These are phyloP conservation scores for Phaeolepiota aurea DNA, from an alignment of 768 basidiomycete species.

Conservation along the genomic window DNA sequence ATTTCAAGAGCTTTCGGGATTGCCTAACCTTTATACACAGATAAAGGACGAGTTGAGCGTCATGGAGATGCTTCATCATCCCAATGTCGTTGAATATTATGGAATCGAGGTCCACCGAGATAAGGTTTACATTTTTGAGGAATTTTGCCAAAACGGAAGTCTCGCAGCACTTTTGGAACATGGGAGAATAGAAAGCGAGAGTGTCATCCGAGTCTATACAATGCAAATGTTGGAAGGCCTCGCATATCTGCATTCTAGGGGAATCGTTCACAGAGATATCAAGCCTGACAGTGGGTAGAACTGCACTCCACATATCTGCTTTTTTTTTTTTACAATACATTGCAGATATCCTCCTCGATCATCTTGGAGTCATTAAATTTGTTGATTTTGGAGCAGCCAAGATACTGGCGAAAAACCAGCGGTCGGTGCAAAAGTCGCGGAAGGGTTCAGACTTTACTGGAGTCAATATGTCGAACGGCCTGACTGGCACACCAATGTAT, in stretches of 20 bases:
- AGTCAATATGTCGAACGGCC: slow-evolving; percentile 64
- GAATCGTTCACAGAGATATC: slow-evolving; percentile 92
- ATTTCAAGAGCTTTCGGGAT: slow-evolving; percentile 85
- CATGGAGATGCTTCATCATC: slow-evolving; percentile 97
- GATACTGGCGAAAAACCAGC: slow-evolving; percentile 84
- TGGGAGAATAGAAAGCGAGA: slow-evolving; percentile 94
- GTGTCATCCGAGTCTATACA: slow-evolving; percentile 90
- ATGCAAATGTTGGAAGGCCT: slow-evolving; percentile 96
- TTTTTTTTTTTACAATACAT: slow-evolving; percentile 2
- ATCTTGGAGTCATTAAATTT: slow-evolving; percentile 88
- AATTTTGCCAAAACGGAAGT: slow-evolving; percentile 96
- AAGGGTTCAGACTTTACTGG: slow-evolving; percentile 40
- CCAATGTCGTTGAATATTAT: slow-evolving; percentile 97
- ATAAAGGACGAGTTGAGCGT: slow-evolving; percentile 95
- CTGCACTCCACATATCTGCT: slow-evolving; percentile 1
- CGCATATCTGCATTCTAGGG: slow-evolving; percentile 86
- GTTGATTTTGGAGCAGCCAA: slow-evolving; percentile 98
- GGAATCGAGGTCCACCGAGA: slow-evolving; percentile 98
- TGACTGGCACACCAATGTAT: slow-evolving; percentile 99
- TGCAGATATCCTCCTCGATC: slow-evolving; percentile 86
- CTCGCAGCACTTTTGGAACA: slow-evolving; percentile 82
- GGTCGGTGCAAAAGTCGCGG: slow-evolving; percentile 70
- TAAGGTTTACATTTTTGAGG: slow-evolving; percentile 98
- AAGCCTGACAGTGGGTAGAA: slow-evolving; percentile 98
- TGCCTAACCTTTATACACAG: slow-evolving; percentile 83